Percentiles rank a stretch among this genome's conserved stretches.
Conservation (phyloP, 768 basidiomycete species). For the Phanerochaete sordida region DNA sequence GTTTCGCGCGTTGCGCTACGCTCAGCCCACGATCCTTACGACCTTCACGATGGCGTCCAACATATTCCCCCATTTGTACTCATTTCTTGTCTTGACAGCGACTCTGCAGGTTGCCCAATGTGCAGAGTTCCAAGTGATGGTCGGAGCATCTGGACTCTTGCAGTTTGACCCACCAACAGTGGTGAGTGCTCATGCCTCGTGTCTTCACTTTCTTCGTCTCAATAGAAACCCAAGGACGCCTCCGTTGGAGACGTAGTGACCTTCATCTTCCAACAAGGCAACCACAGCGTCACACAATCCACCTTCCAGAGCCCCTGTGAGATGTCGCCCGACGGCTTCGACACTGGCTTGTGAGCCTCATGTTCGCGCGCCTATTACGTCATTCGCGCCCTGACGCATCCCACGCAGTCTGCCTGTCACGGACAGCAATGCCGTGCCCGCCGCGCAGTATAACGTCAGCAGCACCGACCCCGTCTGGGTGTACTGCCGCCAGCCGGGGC, state of each 20-base stretch:
- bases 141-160: slow-evolving; percentile 25
- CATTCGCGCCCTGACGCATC: slow-evolving; percentile 18
- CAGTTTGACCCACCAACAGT: slow-evolving; percentile 25
- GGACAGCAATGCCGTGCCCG: slow-evolving; percentile 38
- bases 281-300: slow-evolving; percentile 57
- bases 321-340: slow-evolving; percentile 42
- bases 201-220: not conserved
- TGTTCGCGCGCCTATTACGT: not conserved
- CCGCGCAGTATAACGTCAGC: slow-evolving; percentile 38
- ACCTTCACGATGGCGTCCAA: not conserved
- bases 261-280: slow-evolving; percentile 54
- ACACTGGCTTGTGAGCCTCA: slow-evolving; percentile 51
- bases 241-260: slow-evolving; percentile 41
- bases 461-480: slow-evolving; percentile 52
- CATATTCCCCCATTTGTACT: not conserved
- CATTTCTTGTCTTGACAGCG: not conserved
- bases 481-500: slow-evolving; percentile 52
- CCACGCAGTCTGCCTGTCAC: slow-evolving; percentile 43
- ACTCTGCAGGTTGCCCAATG: not conserved
- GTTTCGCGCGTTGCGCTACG: not conserved
- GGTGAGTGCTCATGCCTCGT: not conserved
- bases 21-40: not conserved
- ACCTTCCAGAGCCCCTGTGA: slow-evolving; percentile 47
- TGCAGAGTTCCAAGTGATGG: slow-evolving; percentile 16
- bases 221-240: slow-evolving; percentile 34